Evolutionary conservation across 1,139 yeast genomes (phyloP).

Genomic region (Taiozyma sp.): DNA sequence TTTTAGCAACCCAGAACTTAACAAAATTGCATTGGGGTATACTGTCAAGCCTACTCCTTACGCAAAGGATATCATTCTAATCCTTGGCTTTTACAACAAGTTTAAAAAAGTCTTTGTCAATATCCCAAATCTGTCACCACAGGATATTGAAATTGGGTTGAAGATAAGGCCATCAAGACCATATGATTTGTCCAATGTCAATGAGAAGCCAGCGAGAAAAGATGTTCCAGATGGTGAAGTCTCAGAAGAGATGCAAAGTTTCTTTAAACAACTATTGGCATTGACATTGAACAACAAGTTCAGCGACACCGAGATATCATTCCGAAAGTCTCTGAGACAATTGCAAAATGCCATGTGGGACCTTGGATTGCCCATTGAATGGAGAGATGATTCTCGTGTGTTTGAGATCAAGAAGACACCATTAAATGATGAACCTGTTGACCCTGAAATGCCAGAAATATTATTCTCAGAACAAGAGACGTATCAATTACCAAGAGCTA

Average conservation of each 20-base stretch:
- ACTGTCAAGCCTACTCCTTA: slow-evolving; percentile 34
- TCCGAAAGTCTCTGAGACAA: slow-evolving; percentile 35
- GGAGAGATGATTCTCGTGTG: slow-evolving; percentile 34
- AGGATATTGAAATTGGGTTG: slow-evolving; percentile 47
- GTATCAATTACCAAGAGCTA: slow-evolving; percentile 22
- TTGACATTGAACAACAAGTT: slow-evolving; percentile 38
- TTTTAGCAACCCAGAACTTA: slow-evolving; percentile 5
- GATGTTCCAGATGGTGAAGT: slow-evolving; percentile 21
- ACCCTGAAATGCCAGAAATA: slow-evolving; percentile 36
- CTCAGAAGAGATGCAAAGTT: slow-evolving; percentile 30
- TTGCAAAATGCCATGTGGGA: slow-evolving; percentile 32
- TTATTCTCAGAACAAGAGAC: slow-evolving; percentile 25
- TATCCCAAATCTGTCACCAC: slow-evolving; percentile 38
- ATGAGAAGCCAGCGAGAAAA: slow-evolving; percentile 10
- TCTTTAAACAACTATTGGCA: slow-evolving; percentile 35
- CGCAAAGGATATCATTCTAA: slow-evolving; percentile 41
- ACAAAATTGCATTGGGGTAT: slow-evolving; percentile 20
- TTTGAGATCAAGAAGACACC: slow-evolving; percentile 10
- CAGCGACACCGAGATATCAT: slow-evolving; percentile 24
- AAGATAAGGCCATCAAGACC: slow-evolving; percentile 27
- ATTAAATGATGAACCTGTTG: slow-evolving; percentile 29
- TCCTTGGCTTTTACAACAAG: slow-evolving; percentile 41
- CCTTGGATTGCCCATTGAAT: slow-evolving; percentile 44
- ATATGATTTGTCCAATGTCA: slow-evolving; percentile 21
- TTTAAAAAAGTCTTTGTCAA: slow-evolving; percentile 33